Conservation (phyloP, 2,329 filamentous ascomycete genomes). For the Bimuria novae-zelandiae region DNA sequence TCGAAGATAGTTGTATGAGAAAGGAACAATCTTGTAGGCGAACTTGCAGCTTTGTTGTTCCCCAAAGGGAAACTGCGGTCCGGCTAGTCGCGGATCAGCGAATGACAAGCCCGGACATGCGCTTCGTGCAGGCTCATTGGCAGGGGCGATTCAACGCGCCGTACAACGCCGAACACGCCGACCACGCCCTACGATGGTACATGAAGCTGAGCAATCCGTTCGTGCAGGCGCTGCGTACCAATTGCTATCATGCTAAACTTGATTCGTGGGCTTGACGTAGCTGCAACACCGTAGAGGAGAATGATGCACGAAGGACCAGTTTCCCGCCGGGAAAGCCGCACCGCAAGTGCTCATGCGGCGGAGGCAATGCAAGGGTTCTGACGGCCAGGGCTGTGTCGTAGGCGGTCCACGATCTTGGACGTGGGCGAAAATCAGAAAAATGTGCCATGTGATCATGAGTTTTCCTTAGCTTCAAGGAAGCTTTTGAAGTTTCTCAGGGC, state of each 20-base stretch:
- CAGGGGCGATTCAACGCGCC: constrained; percentile 1
- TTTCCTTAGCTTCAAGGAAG: background rate
- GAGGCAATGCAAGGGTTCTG: constrained; percentile 7
- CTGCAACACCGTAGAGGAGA: background rate
- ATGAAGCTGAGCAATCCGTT: background rate
- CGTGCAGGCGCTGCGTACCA: background rate
- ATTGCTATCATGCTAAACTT: background rate
- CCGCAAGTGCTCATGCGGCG: background rate
- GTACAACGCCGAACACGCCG: background rate
- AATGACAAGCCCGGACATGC: constrained; percentile 23
- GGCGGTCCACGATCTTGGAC: background rate
- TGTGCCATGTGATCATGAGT: constrained; percentile 8
- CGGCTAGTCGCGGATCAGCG: constrained; percentile 42
- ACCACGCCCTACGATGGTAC: constrained; percentile 4
- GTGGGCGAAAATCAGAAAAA: constrained; percentile 20
- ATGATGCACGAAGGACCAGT: background rate
- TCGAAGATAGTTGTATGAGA: background rate
- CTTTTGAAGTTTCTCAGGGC: background rate
- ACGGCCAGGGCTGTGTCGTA: background rate
- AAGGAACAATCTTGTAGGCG: constrained; percentile 3
- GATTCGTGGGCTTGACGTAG: background rate
- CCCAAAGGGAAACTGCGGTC: constrained; percentile 19
- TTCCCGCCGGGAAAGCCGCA: constrained; percentile 2
- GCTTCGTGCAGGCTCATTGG: constrained; percentile 19
- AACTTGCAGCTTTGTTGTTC: constrained; percentile 22